These are phyloP conservation scores for Mycena haematopus DNA, from an alignment of 768 basidiomycete species.

Conservation along the genomic window DNA sequence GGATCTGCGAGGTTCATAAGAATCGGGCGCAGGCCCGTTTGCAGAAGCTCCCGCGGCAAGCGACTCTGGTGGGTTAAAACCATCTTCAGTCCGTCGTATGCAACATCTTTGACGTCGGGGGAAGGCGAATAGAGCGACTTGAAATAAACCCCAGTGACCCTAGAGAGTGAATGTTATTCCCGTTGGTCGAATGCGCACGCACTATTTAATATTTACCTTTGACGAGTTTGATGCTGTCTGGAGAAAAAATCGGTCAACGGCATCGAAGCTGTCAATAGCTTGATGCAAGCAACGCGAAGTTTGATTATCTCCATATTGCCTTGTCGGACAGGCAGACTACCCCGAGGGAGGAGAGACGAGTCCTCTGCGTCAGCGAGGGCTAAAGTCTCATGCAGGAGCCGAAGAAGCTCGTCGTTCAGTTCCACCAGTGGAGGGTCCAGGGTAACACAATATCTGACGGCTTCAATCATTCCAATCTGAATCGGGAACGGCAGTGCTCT, in stretches of 20 bases:
- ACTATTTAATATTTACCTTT: slow-evolving; percentile 76
- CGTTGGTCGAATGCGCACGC: not conserved
- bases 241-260: slow-evolving; percentile 92
- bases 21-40: slow-evolving; percentile 94
- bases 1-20: slow-evolving; percentile 98
- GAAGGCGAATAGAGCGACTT: slow-evolving; percentile 95
- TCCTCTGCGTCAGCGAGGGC: slow-evolving; percentile 97
- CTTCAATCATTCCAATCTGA: slow-evolving; percentile 98
- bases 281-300: slow-evolving; percentile 93
- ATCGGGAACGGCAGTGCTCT: slow-evolving; percentile 92
- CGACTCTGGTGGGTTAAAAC: slow-evolving; percentile 90
- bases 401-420: slow-evolving; percentile 89
- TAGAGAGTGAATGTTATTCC: slow-evolving; percentile 38
- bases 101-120: slow-evolving; percentile 91
- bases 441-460: slow-evolving; percentile 91
- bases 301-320: slow-evolving; percentile 82
- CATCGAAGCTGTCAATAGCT: slow-evolving; percentile 92
- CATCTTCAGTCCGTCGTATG: slow-evolving; percentile 90
- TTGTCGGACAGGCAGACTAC: slow-evolving; percentile 67
- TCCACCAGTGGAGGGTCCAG: slow-evolving; percentile 90
- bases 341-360: slow-evolving; percentile 74
- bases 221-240: slow-evolving; percentile 81
- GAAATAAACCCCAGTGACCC: slow-evolving; percentile 97
- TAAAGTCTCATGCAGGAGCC: slow-evolving; percentile 91
- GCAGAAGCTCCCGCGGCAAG: slow-evolving; percentile 92